phyloP scores from a whole-genome alignment of 805 yeast species.

The Kazachstania viticola region DNA sequence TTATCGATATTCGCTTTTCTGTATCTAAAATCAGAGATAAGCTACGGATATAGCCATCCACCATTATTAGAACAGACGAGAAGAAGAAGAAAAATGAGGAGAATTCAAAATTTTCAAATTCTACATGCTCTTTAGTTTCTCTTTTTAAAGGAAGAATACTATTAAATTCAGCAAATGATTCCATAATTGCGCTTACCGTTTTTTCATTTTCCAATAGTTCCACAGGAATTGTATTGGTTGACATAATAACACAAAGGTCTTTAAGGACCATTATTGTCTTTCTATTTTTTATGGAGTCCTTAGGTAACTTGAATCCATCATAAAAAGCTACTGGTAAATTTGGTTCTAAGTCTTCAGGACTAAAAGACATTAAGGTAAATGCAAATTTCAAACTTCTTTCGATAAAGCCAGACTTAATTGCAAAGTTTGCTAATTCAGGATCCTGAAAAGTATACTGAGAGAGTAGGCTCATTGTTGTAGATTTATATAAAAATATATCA shows the following conservation, averaged over 20 bases:
- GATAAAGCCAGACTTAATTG: slow-evolving; percentile 18
- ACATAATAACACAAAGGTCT: slow-evolving; percentile 61
- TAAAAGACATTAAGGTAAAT: slow-evolving; percentile 21
- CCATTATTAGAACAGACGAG: slow-evolving; percentile 21
- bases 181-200: slow-evolving; percentile 11
- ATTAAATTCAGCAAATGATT: slow-evolving; percentile 20
- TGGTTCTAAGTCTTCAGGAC: slow-evolving; percentile 14
- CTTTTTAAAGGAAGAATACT: slow-evolving; percentile 54
- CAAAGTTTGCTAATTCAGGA: slow-evolving; percentile 20
- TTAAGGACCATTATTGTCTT: slow-evolving; percentile 22
- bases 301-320: slow-evolving; percentile 18
- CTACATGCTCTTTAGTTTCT: slow-evolving; percentile 73
- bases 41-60: slow-evolving; percentile 23
- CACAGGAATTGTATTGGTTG: slow-evolving; percentile 49
- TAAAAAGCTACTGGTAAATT: slow-evolving; percentile 17
- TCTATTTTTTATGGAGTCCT: slow-evolving; percentile 19
- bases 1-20: slow-evolving; percentile 9
- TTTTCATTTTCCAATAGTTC: slow-evolving; percentile 19
- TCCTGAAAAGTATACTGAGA: slow-evolving; percentile 25
- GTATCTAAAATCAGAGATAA: slow-evolving; percentile 16
- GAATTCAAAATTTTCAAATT: slow-evolving; percentile 82
- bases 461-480: slow-evolving; percentile 17
- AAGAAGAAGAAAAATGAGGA: slow-evolving; percentile 24
- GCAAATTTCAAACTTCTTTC: slow-evolving; percentile 21
- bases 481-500: slow-evolving; percentile 14